A percentile compares a stretch with the other conserved stretches of the same genome.
Evolutionary conservation across 169 alveolate genomes (phyloP).

Genomic region (Miamiensis avidus): DNA sequence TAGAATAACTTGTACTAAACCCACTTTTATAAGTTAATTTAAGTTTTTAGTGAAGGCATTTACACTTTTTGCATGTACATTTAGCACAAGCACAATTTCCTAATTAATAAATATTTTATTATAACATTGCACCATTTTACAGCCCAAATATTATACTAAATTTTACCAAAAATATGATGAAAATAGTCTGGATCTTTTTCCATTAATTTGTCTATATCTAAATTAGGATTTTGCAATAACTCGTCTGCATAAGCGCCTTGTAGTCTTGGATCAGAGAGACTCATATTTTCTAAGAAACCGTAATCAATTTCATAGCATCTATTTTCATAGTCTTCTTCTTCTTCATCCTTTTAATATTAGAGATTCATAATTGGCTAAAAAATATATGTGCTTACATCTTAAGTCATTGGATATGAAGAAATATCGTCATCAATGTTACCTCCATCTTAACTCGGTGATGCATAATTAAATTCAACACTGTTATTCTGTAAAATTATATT

Average conservation of each 20-base stretch:
- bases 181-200: slow-evolving; percentile 17
- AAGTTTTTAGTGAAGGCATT: slow-evolving; percentile 1
- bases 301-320: slow-evolving; percentile 17
- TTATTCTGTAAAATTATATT: no score
- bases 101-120: no score
- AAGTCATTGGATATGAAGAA: no score
- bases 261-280: slow-evolving; percentile 12
- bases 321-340: slow-evolving; percentile 1
- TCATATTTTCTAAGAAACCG: slow-evolving; percentile 5
- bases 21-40: slow-evolving; percentile 19
- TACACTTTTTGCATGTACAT: slow-evolving; percentile 23
- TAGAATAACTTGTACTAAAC: slow-evolving; percentile 4
- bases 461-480: no score
- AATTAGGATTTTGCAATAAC: not conserved
- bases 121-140: not conserved
- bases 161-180: slow-evolving; percentile 27
- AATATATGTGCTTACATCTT: no score
- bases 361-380: no score
- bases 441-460: no score
- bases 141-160: not conserved
- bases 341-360: no score
- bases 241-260: not conserved
- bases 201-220: slow-evolving; percentile 16
- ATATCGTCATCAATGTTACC: no score
- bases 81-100: slow-evolving; percentile 28